Evolutionary conservation across 371 early-diverging fungal species (phyloP).

Genomic region (Mortierella sp.): DNA sequence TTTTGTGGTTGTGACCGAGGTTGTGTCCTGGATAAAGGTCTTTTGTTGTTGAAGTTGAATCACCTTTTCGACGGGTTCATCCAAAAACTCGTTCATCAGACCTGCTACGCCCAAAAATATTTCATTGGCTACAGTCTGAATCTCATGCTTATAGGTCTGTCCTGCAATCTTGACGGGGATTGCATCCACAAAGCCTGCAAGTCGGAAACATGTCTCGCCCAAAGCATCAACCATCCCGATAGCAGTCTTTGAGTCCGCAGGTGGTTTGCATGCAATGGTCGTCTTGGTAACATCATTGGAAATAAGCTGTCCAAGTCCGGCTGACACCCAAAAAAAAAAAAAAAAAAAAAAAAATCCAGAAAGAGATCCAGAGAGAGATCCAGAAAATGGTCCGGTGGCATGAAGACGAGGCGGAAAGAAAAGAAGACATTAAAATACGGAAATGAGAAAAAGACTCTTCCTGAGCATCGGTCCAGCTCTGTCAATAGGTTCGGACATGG

Average conservation of each 20-base stretch:
- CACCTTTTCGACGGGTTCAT: slow-evolving; percentile 25
- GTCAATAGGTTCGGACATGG: background rate
- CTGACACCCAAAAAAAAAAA: slow-evolving; percentile 9
- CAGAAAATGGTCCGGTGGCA: background rate
- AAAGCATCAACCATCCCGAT: slow-evolving; percentile 43
- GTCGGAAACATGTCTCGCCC: slow-evolving; percentile 46
- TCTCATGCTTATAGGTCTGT: slow-evolving; percentile 43
- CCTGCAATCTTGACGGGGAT: slow-evolving; percentile 48
- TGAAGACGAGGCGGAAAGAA: background rate
- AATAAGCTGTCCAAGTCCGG: slow-evolving; percentile 35
- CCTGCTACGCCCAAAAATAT: slow-evolving; percentile 44
- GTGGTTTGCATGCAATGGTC: slow-evolving; percentile 49
- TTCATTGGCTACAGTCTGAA: slow-evolving; percentile 37
- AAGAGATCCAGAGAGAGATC: too few species aligned
- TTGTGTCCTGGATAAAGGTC: background rate
- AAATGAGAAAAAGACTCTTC: background rate
- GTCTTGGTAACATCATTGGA: slow-evolving; percentile 44
- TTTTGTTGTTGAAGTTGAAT: slow-evolving; percentile 32
- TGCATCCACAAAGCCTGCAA: slow-evolving; percentile 47
- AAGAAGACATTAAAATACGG: background rate
- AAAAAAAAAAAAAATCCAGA: too few species aligned
- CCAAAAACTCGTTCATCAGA: slow-evolving; percentile 48
- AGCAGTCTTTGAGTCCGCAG: slow-evolving; percentile 42
- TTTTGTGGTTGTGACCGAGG: slow-evolving; percentile 7
- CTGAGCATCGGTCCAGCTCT: background rate